Evolutionary conservation across 768 basidiomycete species (phyloP).

Genomic region (Tubosaeta sp.): DNA sequence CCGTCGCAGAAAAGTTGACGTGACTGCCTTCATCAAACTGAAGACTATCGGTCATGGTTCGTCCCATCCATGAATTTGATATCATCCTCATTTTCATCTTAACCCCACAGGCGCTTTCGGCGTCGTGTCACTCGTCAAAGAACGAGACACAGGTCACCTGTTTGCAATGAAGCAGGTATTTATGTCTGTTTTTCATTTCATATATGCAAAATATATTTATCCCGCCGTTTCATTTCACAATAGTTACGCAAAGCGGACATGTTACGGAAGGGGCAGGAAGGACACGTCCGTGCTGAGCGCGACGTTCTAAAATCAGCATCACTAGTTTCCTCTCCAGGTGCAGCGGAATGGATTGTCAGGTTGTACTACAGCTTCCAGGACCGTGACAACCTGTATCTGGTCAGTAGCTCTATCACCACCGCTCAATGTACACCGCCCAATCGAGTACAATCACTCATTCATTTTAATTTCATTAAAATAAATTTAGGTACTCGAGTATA

Average conservation of each 20-base stretch:
- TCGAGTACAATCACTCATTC: slow-evolving; percentile 37
- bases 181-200: slow-evolving; percentile 22
- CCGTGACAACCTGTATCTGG: slow-evolving; percentile 90
- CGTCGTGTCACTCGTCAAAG: slow-evolving; percentile 88
- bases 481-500: slow-evolving; percentile 82
- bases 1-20: slow-evolving; percentile 75
- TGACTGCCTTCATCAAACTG: slow-evolving; percentile 80
- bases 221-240: slow-evolving; percentile 18
- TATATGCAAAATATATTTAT: slow-evolving; percentile 24
- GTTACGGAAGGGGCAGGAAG: slow-evolving; percentile 95
- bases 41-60: slow-evolving; percentile 94
- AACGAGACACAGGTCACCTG: slow-evolving; percentile 71
- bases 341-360: slow-evolving; percentile 91
- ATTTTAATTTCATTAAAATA: slow-evolving; percentile 52
- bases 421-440: slow-evolving; percentile 15
- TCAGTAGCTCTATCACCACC: slow-evolving; percentile 43
- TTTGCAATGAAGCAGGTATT: slow-evolving; percentile 96
- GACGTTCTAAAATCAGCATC: slow-evolving; percentile 92
- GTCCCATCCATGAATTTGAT: slow-evolving; percentile 26
- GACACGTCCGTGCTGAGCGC: slow-evolving; percentile 93
- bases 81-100: slow-evolving; percentile 21
- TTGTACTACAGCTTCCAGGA: slow-evolving; percentile 95
- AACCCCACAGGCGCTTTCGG: slow-evolving; percentile 80
- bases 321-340: slow-evolving; percentile 64
- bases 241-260: slow-evolving; percentile 87